Base-by-base conservation (phyloP, 345 rosid genomes). In the Iberis pinnata region DNA sequence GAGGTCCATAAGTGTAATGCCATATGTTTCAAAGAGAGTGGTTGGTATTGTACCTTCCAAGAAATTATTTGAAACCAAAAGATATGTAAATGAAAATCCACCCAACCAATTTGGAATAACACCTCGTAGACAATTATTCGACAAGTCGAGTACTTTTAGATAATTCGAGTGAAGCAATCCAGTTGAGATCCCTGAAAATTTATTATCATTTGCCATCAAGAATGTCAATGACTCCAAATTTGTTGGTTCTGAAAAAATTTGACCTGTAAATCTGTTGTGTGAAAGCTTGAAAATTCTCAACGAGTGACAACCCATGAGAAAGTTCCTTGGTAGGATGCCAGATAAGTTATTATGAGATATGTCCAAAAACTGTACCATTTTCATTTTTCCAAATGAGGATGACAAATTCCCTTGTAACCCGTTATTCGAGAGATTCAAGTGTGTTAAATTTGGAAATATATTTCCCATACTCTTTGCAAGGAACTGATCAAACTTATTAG, bases 61-160 rank as follows among this genome's bases (percentile, higher is more conserved):
- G 12, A 38, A 48, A 39, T 63, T 63, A 27, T 45, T 1, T 0
- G 61, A 36, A 2, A 27, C 2, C 0, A 7, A 47, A 25, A 46
- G 6, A 51, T 15, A 40, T 0, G 0, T 0, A 12, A 50, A 6
- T 12, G 0, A 0, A 14, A 63, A 33, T 0, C 4, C 31, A 0
- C 48, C 48, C 0, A 64, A 36, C 56, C 56, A 64, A 19, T 12
- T 29, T 25, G 56, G 61, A 9, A 55, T 19, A 5, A 8, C n/a
- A 12, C 68, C 62, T 26, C 8, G 18, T 25, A 63, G 38, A 18
- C 6, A 6, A 0, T 63, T 63, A 19, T 27, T 63, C 2, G 60
- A 51, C 18, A 52, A 0, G 55, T 52, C 65, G 0, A 51, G 24
- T 5, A 27, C 11, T 4, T 0, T 0, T 10, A 63, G 11, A 39